Evolutionary conservation across 139 green algal genomes (phyloP), one percentile per base, ranked within the genome.

Genomic region (Chlamydomonas applanata): DNA sequence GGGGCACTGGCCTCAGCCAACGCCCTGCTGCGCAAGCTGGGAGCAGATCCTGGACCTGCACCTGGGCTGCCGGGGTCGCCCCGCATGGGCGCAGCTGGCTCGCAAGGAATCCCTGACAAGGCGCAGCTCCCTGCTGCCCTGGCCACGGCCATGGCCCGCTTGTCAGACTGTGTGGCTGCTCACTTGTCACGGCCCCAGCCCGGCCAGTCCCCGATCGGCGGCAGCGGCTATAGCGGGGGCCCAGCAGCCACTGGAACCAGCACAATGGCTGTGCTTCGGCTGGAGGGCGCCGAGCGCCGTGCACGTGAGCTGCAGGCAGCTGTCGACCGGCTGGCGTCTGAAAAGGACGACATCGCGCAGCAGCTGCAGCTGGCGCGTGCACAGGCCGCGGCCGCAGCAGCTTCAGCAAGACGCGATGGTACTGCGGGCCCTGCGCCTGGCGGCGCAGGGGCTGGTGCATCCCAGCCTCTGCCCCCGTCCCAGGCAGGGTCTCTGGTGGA

Each of bases 1-100:
- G 40, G 67, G 29, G 75, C 80, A 0, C 13, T 80, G 2, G 72
- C 75, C 40, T 67, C 68, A 17, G 75, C 80, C 9, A 76, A 76
- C 69, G 35, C 44, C 49, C 17, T 81, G 17, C 49, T 81, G 49
- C 30, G 71, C 19, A 72, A 72, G 1, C 61, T 81, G 3, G 57
- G 45, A 33, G 46, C 2, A 66, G 59, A 29, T 24, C 24, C 16
- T 25, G 59, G 4, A 66, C n/a, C 59, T 40, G n/a, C 11, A 4
- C 20, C 24, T 11, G 24, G 53, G 11, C 4, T 14, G 13, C 13
- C 53, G 20, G 22, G 5, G 22, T 62, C 53, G 53, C 22, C 53
- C 9, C 22, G 53, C 40, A 49, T 19, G 11, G 40, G 3, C 25
- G 30, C n/a, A 24, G 29, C 11, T 4, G 59, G n/a, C 3, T 19